Evolutionary conservation across 768 basidiomycete species (phyloP), one percentile per base, ranked within the genome.

Genomic region (Gyrodon lividus): DNA sequence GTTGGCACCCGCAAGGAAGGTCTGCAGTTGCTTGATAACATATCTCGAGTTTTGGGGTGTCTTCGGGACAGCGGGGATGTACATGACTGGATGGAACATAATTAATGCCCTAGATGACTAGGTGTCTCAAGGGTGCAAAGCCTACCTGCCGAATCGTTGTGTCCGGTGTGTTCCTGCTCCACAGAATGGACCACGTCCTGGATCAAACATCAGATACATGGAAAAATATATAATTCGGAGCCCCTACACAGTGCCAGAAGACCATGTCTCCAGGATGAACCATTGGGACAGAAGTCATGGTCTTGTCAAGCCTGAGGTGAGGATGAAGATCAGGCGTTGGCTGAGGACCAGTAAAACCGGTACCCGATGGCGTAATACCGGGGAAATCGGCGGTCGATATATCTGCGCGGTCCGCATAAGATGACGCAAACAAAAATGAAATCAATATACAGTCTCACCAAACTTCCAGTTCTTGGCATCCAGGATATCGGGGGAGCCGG

Each of bases 201-300:
- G 16, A 40, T 57, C 59, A 39, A 53, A 59, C 44, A 3, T 52
- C 14, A 31, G 34, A 4, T 38, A 33, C 14, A 9, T 33, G 7
- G 5, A 33, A 30, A 2, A 20, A 44, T 13, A 9, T 24, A 5
- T 45, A 2, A 6, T 5, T 6, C 22, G 51, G 4, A 44, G 56
- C 2, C 54, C 72, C 38, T 47, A 77, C 80, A 51, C 83, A 84
- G 57, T 87, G 86, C 86, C 88, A 89, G 68, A 86, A 89, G 3
- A 88, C 85, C 59, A 84, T 81, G 61, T 91, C 89, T 2, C 89
- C 89, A 0, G 88, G 87, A 46, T 75, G 72, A 5, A 91, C 88
- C 54, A 75, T 79, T 2, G 88, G 88, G 8, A 87, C 73, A 2
- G 83, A 81, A 23, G 80, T 80, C 86, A 91, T 89, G 1, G 82